Base-by-base conservation (phyloP, 2,329 filamentous ascomycete species). In the Cadophora malorum region DNA sequence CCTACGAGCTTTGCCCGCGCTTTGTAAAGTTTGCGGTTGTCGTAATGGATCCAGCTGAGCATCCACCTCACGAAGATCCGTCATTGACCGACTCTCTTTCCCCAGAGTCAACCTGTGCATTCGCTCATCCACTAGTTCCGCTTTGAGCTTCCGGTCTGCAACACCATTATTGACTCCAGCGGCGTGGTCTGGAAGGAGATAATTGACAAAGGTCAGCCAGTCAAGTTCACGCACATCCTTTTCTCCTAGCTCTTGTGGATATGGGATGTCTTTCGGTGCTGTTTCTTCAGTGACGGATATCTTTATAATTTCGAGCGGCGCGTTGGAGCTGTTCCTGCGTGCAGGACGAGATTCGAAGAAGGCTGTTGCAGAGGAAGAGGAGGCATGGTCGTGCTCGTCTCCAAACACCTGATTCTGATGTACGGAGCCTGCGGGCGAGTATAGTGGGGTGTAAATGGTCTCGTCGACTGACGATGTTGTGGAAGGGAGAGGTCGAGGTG, bases 181-280 rank as follows among this genome's bases (percentile, higher is more conserved):
- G 4, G 79, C 77, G 73, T 85, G 81, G 64, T 84, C 78, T 0
- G 87, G 86, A 25, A 88, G 75, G 19, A 89, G 76, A 68, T 83
- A 84, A 72, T 88, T 88, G 56, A 86, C 71, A 75, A 89, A 89
- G 0, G 86, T 88, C 45, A 82, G 80, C 87, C 87, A 89, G 74
- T 89, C 86, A 72, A 85, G 82, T 16, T 77, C 71, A 0, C 78
- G 81, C 14, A 87, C 79, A 63, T 86, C 84, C 49, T 81, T 81
- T 5, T 71, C 71, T 6, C 75, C 31, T 50, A 70, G 72, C 19
- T 53, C 63, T 23, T 64, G 28, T 9, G 70, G 72, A 50, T 73
- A 77, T 38, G 69, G 69, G 9, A 76, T 28, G 47, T 76, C 72
- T 12, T 66, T 55, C 5, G 73, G 73, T 28, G 62, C 41, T 6